Evolutionary conservation across 306 rosid species (phyloP), one percentile per base, ranked within the genome.

Genomic region (Fragaria vesca): DNA sequence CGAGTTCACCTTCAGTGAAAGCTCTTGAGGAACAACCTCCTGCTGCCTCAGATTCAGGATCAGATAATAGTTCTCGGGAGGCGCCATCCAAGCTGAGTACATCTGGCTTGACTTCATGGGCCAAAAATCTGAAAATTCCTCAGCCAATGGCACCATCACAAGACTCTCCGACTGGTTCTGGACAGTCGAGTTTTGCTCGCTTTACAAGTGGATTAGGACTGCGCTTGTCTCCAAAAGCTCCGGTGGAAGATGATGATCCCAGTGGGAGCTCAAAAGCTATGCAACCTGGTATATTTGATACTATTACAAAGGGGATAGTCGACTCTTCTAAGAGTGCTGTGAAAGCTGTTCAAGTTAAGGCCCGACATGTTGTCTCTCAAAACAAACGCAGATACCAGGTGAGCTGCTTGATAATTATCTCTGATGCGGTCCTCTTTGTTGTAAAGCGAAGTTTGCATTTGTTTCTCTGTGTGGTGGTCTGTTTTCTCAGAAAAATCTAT

Each of bases 341-440:
- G 85, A 96, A 96, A 86, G 98, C 99, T 77, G 98, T 96, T 76
- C 99, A 96, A 87, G 97, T 91, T 71, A 96, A 90, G 86, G 99
- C 98, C 57, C 92, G 99, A 6, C 99, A 96, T 86, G 97, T 69
- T 76, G 99, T 96, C 77, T 96, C 99, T 75, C 99, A 93, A 85
- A 96, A 96, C 80, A 96, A 96, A 80, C 93, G 98, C 83, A 89
- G 99, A 85, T 96, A 96, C 79, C 98, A 96, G 98, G 99, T 95
- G 81, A 62, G 76, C 40, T 72, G 34, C 70, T 70, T 58, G 8
- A 54, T 61, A n/a, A 51, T 74, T 80, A 10, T 75, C 60, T 51
- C 47, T 68, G 48, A 20, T 58, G 17, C 11, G 24, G 11, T 72
- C 52, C 15, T 73, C 18, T 51, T 4, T 71, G 15, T 26, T 21